Conservation (phyloP, 2,329 filamentous ascomycete genomes). For the Claviceps spartinae region DNA sequence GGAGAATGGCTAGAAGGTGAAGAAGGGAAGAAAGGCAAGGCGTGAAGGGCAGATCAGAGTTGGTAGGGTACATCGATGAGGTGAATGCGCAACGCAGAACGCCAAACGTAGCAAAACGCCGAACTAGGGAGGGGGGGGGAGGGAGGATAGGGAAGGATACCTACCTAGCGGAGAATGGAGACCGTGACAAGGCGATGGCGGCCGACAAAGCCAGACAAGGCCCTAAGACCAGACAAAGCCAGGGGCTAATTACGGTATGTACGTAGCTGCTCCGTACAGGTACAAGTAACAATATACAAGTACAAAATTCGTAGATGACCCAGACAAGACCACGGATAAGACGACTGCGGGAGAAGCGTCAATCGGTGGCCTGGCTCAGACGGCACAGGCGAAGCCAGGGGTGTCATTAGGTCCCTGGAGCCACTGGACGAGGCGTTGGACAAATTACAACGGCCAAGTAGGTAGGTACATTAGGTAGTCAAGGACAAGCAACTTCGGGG, state of each 20-base stretch:
- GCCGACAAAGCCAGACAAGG: slow-evolving; percentile 3
- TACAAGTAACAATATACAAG: no score
- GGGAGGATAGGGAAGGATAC: slow-evolving; percentile 12
- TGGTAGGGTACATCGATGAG: slow-evolving; percentile 11
- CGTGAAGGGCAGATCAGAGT: slow-evolving; percentile 12
- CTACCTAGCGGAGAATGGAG: slow-evolving; percentile 16
- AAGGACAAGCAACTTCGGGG: no score
- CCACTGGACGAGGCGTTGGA: neutral
- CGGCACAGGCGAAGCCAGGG: neutral
- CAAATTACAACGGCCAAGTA: neutral
- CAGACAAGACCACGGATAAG: no score
- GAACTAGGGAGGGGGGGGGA: slow-evolving; percentile 12
- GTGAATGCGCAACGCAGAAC: slow-evolving; percentile 6
- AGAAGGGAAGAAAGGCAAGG: slow-evolving; percentile 12
- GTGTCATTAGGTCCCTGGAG: neutral
- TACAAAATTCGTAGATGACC: no score
- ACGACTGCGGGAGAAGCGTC: no score
- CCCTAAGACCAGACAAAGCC: no score
- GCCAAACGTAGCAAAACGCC: neutral
- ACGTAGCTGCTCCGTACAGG: no score
- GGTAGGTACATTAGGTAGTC: no score
- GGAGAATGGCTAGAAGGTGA: slow-evolving; percentile 18
- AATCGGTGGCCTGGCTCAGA: no score
- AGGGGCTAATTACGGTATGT: no score
- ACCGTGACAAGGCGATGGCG: slow-evolving; percentile 18